Conservation (phyloP, 176 grass and related monocot species). For the Carex kokanica region DNA sequence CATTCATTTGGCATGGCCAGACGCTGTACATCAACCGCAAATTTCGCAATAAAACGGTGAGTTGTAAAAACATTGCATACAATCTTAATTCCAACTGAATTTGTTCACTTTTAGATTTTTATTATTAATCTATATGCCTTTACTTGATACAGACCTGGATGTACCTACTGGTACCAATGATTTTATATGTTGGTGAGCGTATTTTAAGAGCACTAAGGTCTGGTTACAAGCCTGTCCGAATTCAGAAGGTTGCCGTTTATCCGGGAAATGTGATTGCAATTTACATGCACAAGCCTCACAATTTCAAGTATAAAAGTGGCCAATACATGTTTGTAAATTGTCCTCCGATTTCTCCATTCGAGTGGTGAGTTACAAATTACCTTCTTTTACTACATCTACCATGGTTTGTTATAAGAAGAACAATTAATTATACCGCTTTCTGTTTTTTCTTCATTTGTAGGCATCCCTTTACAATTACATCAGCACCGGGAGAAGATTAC, state of each 20-base stretch:
- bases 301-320: slow-evolving; percentile 89
- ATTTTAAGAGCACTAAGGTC: slow-evolving; percentile 67
- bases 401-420: background rate
- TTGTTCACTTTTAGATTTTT: background rate
- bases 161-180: slow-evolving; percentile 68
- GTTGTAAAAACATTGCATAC: slow-evolving; percentile 3
- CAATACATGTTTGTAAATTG: slow-evolving; percentile 98
- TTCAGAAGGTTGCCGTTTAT: slow-evolving; percentile 81
- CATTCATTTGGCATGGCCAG: slow-evolving; percentile 59
- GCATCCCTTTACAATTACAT: slow-evolving; percentile 98
- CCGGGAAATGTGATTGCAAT: slow-evolving; percentile 86
- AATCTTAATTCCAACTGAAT: background rate
- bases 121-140: background rate
- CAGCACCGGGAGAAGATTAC: slow-evolving; percentile 75
- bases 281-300: slow-evolving; percentile 70
- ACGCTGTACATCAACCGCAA: slow-evolving; percentile 84
- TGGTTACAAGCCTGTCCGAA: slow-evolving; percentile 59
- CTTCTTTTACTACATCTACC: background rate
- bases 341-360: slow-evolving; percentile 70
- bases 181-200: slow-evolving; percentile 70
- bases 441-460: slow-evolving; percentile 23
- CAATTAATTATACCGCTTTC: background rate
- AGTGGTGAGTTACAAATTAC: slow-evolving; percentile 45
- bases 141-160: slow-evolving; percentile 66
- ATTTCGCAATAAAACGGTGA: slow-evolving; percentile 79